Conservation (phyloP, 495 filamentous ascomycete genomes). For the Penicillium arizonense region DNA sequence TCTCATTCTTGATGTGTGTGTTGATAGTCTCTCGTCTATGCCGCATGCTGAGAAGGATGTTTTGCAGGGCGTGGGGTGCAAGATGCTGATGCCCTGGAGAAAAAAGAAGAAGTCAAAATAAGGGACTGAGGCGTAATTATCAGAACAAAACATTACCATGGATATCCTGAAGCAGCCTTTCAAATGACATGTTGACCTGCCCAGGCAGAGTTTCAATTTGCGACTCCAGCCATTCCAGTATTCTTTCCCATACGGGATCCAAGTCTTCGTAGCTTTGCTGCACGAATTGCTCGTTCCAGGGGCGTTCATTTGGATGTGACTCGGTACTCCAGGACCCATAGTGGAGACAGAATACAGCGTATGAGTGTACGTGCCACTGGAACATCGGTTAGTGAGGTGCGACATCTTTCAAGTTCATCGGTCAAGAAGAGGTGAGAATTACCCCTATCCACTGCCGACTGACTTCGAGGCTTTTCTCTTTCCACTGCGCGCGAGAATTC, state of each 20-base stretch:
- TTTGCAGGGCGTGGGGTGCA: constrained; percentile 13
- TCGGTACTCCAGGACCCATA: constrained; percentile 16
- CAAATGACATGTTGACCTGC: background rate
- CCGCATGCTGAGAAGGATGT: constrained; percentile 9
- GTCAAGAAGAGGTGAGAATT: background rate
- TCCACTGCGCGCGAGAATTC: constrained; percentile 3
- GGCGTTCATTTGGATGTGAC: constrained; percentile 6
- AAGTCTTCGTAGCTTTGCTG: constrained; percentile 3
- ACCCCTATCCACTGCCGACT: constrained; percentile 23
- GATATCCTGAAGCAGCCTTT: background rate
- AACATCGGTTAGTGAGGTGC: background rate
- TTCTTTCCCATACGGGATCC: background rate
- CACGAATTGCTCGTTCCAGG: constrained; percentile 21
- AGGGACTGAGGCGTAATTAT: background rate
- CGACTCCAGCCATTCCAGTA: background rate
- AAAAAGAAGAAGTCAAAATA: background rate
- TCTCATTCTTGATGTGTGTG: constrained; percentile 10
- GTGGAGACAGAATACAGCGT: constrained; percentile 25
- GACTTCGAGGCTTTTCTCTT: constrained; percentile 2
- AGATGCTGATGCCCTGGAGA: constrained; percentile 5
- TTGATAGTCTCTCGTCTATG: constrained; percentile 9
- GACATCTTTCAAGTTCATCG: background rate
- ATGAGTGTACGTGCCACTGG: constrained; percentile 24
- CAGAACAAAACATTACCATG: background rate
- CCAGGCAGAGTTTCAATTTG: background rate